Evolutionary conservation across 805 yeast species (phyloP).

Genomic region (Candida jianshihensis): DNA sequence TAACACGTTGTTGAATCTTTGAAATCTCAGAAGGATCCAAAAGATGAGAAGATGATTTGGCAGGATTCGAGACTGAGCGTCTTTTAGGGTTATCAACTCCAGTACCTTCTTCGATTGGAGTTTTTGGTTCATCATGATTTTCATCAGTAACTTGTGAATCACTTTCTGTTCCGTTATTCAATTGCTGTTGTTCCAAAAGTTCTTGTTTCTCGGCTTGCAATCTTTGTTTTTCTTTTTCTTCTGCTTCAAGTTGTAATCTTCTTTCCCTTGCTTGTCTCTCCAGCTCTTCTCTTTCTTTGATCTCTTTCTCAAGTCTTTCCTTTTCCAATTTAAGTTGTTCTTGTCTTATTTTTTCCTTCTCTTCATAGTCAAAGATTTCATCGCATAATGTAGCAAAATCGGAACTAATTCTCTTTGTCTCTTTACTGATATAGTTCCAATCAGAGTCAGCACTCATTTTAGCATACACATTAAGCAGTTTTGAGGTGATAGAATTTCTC

Average conservation of each 20-base stretch:
- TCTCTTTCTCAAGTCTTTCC: conserved; percentile 31
- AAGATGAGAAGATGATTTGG: conserved; percentile 16
- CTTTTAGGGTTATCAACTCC: conserved; percentile 10
- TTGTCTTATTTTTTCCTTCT: conserved; percentile 49
- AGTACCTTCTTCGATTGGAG: conserved; percentile 7
- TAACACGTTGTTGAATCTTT: conserved; percentile 29
- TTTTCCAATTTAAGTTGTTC: conserved; percentile 35
- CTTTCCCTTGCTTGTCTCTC: conserved; percentile 18
- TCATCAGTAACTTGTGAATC: too few species aligned
- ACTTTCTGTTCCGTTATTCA: conserved; percentile 5
- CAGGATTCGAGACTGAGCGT: conserved; percentile 35
- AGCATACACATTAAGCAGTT: conserved; percentile 65
- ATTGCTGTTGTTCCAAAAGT: conserved; percentile 16
- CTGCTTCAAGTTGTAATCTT: conserved; percentile 4
- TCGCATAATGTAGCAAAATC: conserved; percentile 76
- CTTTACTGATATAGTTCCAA: conserved; percentile 65
- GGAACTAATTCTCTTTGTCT: conserved; percentile 68
- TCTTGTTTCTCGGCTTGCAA: conserved; percentile 12
- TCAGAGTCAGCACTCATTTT: conserved; percentile 53
- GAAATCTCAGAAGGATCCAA: conserved; percentile 22
- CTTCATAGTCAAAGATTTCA: conserved; percentile 67
- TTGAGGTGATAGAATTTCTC: conserved; percentile 67
- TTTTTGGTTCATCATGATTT: background rate
- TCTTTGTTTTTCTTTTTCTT: conserved; percentile 16
- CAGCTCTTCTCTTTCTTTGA: conserved; percentile 17